Conservation (phyloP, 2,329 filamentous ascomycete genomes). For the Rutstroemia sp. region DNA sequence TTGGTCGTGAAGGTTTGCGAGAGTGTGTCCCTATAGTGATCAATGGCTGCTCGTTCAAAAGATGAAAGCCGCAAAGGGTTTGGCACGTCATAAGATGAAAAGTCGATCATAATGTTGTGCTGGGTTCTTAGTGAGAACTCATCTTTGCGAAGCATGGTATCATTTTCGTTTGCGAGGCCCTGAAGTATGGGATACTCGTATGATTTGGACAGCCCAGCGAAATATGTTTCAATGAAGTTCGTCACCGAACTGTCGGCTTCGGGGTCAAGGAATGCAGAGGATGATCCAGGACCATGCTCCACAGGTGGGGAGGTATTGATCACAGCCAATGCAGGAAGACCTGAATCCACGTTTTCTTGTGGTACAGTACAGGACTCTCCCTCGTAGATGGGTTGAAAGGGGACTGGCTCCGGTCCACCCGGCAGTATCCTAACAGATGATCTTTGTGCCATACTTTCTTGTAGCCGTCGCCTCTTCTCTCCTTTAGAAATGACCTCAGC, state of each 20-base stretch:
- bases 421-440: background rate
- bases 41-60: background rate
- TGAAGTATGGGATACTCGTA: background rate
- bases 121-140: background rate
- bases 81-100: background rate
- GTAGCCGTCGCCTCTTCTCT: background rate
- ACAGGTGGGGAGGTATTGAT: background rate
- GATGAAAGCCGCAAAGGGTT: background rate
- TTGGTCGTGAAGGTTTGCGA: background rate
- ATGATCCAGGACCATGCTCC: background rate
- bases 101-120: background rate
- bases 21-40: background rate
- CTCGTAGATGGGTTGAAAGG: background rate
- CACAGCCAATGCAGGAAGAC: background rate
- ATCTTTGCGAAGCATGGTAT: background rate
- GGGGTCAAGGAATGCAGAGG: background rate
- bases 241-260: background rate
- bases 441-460: background rate
- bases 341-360: background rate
- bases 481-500: background rate
- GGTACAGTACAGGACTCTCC: background rate
- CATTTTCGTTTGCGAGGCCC: background rate
- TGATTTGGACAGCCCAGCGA: background rate
- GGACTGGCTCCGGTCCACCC: background rate
- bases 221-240: background rate